These are phyloP conservation scores for Mycena maculata DNA, from an alignment of 768 basidiomycete species.

Conservation along the genomic window DNA sequence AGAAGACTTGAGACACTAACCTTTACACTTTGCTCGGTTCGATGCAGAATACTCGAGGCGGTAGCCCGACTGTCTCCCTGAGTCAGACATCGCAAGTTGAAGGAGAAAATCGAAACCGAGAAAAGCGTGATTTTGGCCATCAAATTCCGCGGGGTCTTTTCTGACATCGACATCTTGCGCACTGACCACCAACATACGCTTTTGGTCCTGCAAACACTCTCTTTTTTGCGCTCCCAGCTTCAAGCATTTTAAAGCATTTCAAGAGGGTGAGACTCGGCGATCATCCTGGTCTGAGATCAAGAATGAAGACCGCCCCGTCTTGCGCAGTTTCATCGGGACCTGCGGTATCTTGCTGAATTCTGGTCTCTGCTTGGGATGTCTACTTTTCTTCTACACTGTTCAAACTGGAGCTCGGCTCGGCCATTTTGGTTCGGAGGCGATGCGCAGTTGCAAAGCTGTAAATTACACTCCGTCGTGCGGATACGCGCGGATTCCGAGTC, in stretches of 20 bases:
- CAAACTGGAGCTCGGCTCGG: too few species aligned
- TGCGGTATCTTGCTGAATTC: too few species aligned
- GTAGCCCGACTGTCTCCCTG: conserved; percentile 66
- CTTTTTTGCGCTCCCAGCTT: neutral
- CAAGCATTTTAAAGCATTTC: neutral
- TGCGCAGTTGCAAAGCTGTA: neutral
- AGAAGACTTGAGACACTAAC: conserved; percentile 51
- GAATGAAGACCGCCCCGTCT: too few species aligned
- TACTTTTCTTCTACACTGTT: too few species aligned
- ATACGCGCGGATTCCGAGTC: conserved; percentile 3
- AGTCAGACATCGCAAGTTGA: conserved; percentile 49
- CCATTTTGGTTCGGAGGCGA: neutral
- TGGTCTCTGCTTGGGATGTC: too few species aligned
- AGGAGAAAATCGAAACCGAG: neutral
- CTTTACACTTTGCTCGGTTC: conserved; percentile 82
- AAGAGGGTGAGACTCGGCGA: too few species aligned
- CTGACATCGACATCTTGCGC: neutral
- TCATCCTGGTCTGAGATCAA: too few species aligned
- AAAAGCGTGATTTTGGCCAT: neutral
- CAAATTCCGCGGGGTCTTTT: conserved; percentile 6
- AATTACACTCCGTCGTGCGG: neutral
- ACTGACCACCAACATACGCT: conserved; percentile 1
- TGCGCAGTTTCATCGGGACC: too few species aligned
- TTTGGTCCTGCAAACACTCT: neutral
- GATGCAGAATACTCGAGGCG: conserved; percentile 82